These are phyloP conservation scores for Grosmannia serpens DNA, from an alignment of 2,329 filamentous ascomycete species.

Conservation along the genomic window DNA sequence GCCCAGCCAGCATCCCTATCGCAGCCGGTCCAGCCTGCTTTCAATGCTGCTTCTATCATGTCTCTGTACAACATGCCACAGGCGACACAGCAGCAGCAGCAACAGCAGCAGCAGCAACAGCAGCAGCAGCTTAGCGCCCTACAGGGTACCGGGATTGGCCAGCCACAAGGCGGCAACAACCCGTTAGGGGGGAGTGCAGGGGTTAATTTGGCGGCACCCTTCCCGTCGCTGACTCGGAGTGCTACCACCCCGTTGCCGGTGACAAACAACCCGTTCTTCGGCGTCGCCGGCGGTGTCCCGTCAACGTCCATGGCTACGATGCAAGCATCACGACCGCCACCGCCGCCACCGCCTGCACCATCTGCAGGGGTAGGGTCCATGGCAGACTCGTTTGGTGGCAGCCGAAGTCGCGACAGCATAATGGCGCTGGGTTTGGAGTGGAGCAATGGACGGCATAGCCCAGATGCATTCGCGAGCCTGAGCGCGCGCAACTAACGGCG, in stretches of 20 bases:
- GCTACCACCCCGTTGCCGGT: conserved; percentile 20
- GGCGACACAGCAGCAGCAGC: conserved; percentile 26
- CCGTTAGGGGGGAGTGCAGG: conserved; percentile 3
- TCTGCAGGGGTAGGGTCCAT: conserved; percentile 3
- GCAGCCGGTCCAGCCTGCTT: conserved; percentile 25
- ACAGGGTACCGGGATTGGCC: not conserved
- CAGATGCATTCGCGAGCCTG: conserved; percentile 68
- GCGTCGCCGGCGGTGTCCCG: conserved; percentile 13
- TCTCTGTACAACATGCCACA: conserved; percentile 59
- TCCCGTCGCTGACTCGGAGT: conserved; percentile 15
- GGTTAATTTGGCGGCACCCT: conserved; percentile 17
- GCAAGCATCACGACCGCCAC: conserved; percentile 1
- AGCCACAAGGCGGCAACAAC: not conserved
- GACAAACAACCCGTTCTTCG: conserved; percentile 48
- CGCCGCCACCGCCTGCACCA: conserved; percentile 8
- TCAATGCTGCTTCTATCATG: conserved; percentile 65
- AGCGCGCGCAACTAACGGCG: conserved; percentile 43
- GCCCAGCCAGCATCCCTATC: conserved; percentile 20
- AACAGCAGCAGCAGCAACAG: conserved; percentile 11
- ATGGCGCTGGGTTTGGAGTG: conserved; percentile 53
- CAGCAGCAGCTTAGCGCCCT: conserved; percentile 19
- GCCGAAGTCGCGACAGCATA: conserved; percentile 61
- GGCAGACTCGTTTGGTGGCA: conserved; percentile 18
- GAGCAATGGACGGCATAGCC: conserved; percentile 62
- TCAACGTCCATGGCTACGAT: conserved; percentile 13